Conservation (phyloP, 2,329 filamentous ascomycete species). For the Colletotrichum sp. region DNA sequence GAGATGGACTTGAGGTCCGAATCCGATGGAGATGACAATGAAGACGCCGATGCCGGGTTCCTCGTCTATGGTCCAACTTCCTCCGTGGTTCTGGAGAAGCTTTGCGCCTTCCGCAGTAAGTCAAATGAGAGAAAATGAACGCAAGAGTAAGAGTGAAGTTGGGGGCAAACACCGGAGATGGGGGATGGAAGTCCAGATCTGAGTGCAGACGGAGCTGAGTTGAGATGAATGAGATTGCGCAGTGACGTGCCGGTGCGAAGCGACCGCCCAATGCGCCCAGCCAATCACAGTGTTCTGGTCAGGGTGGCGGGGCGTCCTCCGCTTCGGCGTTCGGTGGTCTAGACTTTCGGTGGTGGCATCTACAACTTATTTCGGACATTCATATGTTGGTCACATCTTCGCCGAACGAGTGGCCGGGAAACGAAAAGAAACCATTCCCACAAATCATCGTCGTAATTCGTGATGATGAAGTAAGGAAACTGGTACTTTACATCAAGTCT, state of each 20-base stretch:
- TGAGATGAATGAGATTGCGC: not conserved
- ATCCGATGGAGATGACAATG: not conserved
- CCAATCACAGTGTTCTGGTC: not conserved
- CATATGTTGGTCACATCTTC: not conserved
- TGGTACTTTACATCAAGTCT: not conserved
- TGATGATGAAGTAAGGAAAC: not conserved
- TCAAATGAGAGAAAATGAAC: not conserved
- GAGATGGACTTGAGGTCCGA: not conserved
- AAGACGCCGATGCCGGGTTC: not conserved
- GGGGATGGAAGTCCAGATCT: not conserved
- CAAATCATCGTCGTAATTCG: not conserved
- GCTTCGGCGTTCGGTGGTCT: conserved; percentile 15
- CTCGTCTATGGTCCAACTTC: not conserved
- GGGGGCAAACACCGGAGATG: not conserved
- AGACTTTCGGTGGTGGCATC: not conserved
- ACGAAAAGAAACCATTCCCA: not conserved
- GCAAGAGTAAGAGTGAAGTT: not conserved
- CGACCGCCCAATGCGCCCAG: not conserved
- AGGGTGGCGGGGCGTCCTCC: not conserved
- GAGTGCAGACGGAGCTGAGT: not conserved
- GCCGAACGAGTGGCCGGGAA: not conserved
- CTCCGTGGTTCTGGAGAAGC: not conserved
- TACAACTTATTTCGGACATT: not conserved
- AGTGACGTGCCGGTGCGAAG: not conserved
- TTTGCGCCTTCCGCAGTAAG: not conserved